A percentile compares a stretch with the other conserved stretches of the same genome.
Evolutionary conservation across 2,329 filamentous ascomycete genomes (phyloP).

Genomic region (Pseudogymnoascus sp.): DNA sequence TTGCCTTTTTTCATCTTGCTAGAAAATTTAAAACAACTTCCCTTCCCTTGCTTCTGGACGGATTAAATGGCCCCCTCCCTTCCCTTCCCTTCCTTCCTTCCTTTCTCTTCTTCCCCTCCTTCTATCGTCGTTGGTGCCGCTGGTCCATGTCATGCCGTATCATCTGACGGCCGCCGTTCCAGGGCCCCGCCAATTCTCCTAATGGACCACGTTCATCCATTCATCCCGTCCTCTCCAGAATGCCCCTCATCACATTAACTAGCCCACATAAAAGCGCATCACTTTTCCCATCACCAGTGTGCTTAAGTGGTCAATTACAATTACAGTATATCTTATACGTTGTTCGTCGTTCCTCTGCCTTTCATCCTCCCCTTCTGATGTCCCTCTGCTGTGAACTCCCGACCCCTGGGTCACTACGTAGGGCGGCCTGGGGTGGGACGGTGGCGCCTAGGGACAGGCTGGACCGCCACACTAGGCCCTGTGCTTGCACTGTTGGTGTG

Average conservation of each 20-base stretch:
- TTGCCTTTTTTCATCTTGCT: not conserved
- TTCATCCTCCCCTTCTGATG: not conserved
- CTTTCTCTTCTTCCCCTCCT: not conserved
- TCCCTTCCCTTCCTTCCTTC: not conserved
- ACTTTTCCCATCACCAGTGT: not conserved
- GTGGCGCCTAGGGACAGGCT: not conserved
- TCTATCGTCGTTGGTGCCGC: not conserved
- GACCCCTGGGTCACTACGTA: conserved; percentile 6
- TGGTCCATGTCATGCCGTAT: not conserved
- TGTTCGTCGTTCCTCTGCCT: not conserved
- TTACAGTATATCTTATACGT: not conserved
- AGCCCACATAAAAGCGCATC: conserved; percentile 1
- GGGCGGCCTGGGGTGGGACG: not conserved
- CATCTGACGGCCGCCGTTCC: not conserved
- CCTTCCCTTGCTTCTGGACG: not conserved
- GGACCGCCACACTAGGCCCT: not conserved
- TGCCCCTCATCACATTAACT: not conserved
- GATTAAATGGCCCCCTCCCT: not conserved
- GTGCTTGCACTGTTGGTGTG: not conserved
- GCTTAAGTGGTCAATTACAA: not conserved
- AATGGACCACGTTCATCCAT: not conserved
- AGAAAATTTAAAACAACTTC: not conserved
- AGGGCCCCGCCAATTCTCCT: not conserved
- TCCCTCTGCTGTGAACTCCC: not conserved
- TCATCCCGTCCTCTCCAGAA: conserved; percentile 1